Evolutionary conservation across 2,329 filamentous ascomycete genomes (phyloP), one percentile per base, ranked within the genome.

Genomic region (Phaeosphaeria sp.): DNA sequence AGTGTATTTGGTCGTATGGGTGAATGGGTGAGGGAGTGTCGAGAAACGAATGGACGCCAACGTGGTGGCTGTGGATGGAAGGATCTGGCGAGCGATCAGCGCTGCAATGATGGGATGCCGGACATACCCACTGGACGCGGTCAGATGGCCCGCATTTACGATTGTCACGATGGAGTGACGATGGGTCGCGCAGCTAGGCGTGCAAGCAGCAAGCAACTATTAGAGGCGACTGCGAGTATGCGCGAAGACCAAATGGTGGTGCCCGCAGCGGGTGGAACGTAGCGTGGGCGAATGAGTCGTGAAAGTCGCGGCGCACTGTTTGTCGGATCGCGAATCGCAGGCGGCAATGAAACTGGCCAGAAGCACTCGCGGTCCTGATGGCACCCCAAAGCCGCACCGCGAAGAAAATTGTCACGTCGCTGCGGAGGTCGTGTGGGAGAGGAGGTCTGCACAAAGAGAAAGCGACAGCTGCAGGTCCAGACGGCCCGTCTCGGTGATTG

Each of bases 11-110:
- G 25, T 27, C 18, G 64, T 20, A 30, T 54, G 63, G 64, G 58
- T 39, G 68, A 73, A 30, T 54, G 63, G 64, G 58, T 39, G 68
- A 73, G 71, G 51, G 72, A 70, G 60, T 60, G 66, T 70, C 71
- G 76, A 67, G 72, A 78, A 78, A 77, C 65, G 76, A 78, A 68
- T 64, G 77, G 77, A 78, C 75, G 75, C 76, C 75, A 75, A 72
- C 66, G 56, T 68, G 71, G 71, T 74, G 74, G 73, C 74, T 69
- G 63, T 51, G 46, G 60, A 66, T 64, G 59, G 68, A 66, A 64
- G 58, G 64, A 60, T 60, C 69, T 71, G 60, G 60, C 55, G 33
- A 54, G 55, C 55, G 67, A 71, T 75, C 66, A 69, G 67, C 68
- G 67, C 55, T 63, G 57, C 57, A 64, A n/a, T 15, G 5, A 67